phyloP scores from a whole-genome alignment of 176 grass and related monocot genomes.

The Carex kokanica region DNA sequence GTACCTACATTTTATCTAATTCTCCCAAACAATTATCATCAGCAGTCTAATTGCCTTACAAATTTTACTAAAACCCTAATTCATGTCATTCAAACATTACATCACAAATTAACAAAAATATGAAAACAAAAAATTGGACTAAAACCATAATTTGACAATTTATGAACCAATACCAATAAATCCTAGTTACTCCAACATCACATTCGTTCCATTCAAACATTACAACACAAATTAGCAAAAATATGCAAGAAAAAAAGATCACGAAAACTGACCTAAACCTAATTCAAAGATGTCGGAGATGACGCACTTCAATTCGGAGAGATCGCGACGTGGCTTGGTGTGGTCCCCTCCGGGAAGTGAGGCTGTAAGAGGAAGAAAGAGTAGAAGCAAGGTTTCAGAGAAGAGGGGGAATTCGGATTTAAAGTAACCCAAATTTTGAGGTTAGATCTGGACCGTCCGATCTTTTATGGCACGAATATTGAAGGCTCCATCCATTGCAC shows the following conservation, averaged over 20 bases:
- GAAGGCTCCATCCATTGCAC: no score
- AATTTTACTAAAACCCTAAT: not conserved
- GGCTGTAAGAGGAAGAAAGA: not conserved
- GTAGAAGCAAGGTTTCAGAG: not conserved
- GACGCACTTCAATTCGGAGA: not conserved
- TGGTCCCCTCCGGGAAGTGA: not conserved
- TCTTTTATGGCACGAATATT: no score
- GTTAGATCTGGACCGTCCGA: no score
- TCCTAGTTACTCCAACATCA: no score
- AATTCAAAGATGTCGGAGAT: not conserved
- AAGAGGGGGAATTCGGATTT: no score
- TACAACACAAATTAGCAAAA: not conserved
- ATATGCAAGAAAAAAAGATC: not conserved
- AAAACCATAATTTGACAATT: no score
- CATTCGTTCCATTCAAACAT: not conserved
- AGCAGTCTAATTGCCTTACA: not conserved
- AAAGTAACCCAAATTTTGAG: no score
- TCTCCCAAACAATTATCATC: not conserved
- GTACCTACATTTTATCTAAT: not conserved
- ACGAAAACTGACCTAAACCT: not conserved
- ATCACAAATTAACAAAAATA: not conserved
- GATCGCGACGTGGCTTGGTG: not conserved
- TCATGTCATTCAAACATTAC: not conserved
- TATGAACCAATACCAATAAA: no score
- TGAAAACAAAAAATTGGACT: not conserved